These are phyloP conservation scores for Phytophthora melonis DNA, from an alignment of 352 stramenopile genomes.

Conservation along the genomic window DNA sequence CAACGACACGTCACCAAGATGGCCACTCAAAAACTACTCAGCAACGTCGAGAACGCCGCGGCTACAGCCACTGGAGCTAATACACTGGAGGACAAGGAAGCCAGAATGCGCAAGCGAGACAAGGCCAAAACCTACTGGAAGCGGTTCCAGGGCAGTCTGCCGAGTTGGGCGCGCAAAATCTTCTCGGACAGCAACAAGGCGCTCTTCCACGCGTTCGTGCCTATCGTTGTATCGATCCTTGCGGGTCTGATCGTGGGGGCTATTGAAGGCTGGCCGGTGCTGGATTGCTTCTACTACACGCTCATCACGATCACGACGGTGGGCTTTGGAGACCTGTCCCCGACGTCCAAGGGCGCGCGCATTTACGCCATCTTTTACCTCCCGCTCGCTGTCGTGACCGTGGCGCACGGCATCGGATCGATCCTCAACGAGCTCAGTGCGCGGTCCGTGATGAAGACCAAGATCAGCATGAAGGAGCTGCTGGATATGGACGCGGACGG, in stretches of 20 bases:
- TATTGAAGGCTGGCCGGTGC: slow-evolving; percentile 67
- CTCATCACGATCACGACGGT: slow-evolving; percentile 92
- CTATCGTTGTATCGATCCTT: slow-evolving; percentile 62
- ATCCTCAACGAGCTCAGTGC: slow-evolving; percentile 73
- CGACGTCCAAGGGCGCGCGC: slow-evolving; percentile 60
- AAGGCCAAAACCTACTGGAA: slow-evolving; percentile 22
- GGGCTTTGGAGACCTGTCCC: slow-evolving; percentile 85
- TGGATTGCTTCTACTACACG: slow-evolving; percentile 94
- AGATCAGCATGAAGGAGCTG: slow-evolving; percentile 82
- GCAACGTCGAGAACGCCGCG: slow-evolving; percentile 57
- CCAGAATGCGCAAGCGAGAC: slow-evolving; percentile 17
- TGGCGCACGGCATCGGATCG: slow-evolving; percentile 72
- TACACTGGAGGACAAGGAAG: slow-evolving; percentile 31
- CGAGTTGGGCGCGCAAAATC: slow-evolving; percentile 50
- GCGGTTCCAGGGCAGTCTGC: slow-evolving; percentile 21
- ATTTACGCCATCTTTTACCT: slow-evolving; percentile 91
- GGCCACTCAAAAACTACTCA: slow-evolving; percentile 59
- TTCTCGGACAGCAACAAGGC: slow-evolving; percentile 66
- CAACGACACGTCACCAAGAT: slow-evolving; percentile 69
- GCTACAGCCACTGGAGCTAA: slow-evolving; percentile 14
- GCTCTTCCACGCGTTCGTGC: slow-evolving; percentile 50
- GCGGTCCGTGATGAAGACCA: slow-evolving; percentile 66
- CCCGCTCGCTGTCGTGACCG: slow-evolving; percentile 67
- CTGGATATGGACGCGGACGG: slow-evolving; percentile 73
- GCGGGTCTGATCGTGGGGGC: slow-evolving; percentile 59